Evolutionary conservation across 768 basidiomycete species (phyloP), one percentile per base, ranked within the genome.

Genomic region (Russula compacta): DNA sequence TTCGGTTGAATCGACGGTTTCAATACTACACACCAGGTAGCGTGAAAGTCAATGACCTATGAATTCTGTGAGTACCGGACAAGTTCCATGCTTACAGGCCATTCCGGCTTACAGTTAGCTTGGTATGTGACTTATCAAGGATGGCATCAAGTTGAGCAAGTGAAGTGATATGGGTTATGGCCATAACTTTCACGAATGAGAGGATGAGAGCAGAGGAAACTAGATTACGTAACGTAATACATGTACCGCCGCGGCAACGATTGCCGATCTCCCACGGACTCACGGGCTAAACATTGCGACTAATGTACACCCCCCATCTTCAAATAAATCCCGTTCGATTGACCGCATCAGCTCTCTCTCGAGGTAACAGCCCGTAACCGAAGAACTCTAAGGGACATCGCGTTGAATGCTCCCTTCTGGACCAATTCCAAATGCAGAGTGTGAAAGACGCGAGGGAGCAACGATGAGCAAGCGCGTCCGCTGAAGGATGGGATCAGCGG

Each of bases 31-130:
- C 65, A 89, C 90, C 90, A 92, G 63, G 84, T 81, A 58, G 90
- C 90, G 71, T 91, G 87, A 69, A 92, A 92, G 73, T 92, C 90
- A 62, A 92, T 89, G 61, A 92, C 85, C 88, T 89, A 51, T 24
- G 57, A 35, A 35, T 21, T 44, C 51, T 44, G 46, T 53, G 42
- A 63, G 48, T 39, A 36, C 29, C 38, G 47, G 64, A 52, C 38
- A 35, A 11, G 49, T 56, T 42, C 44, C 48, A 44, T 50, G 29
- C 24, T 29, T 29, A 11, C 2, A 24, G 35, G 42, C 19, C 6
- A 44, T 53, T 43, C 35, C 29, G 57, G 60, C 77, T 68, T 57
- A 89, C 89, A 24, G 86, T 80, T 33, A 90, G 70, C 69, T 88
- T 89, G 56, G 81, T 78, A 60, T 78, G 79, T 3, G 81, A 81